Evolutionary conservation across 129 eudicot genomes (phyloP).

Genomic region (Flaveria ramosissima): DNA sequence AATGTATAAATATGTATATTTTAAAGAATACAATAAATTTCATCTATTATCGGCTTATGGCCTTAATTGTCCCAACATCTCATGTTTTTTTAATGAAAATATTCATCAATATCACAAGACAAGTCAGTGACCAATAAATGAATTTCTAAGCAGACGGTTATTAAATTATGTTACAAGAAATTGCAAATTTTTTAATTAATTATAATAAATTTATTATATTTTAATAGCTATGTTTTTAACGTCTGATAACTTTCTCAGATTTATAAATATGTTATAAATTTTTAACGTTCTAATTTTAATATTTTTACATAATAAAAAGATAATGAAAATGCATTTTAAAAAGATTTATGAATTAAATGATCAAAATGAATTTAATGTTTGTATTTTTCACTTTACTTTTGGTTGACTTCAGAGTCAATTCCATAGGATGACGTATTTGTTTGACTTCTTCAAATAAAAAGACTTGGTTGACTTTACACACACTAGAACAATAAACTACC

Average conservation of each 20-base stretch:
- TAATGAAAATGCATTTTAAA: too few relatives aligned
- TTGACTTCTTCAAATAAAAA: background rate
- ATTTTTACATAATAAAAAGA: too few relatives aligned
- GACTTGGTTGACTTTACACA: background rate
- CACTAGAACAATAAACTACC: background rate
- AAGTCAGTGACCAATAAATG: conserved; percentile 14
- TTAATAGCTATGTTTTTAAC: too few relatives aligned
- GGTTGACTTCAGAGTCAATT: background rate
- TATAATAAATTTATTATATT: too few relatives aligned
- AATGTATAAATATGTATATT: background rate
- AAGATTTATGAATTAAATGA: too few relatives aligned
- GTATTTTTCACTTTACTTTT: too few relatives aligned
- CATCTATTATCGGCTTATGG: background rate
- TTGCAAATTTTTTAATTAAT: too few relatives aligned
- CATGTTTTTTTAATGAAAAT: background rate
- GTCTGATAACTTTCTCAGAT: too few relatives aligned
- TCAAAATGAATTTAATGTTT: too few relatives aligned
- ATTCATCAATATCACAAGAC: conserved; percentile 10
- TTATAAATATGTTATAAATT: too few relatives aligned
- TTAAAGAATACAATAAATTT: background rate
- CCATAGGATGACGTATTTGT: background rate
- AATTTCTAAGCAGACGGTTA: background rate
- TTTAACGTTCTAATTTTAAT: too few relatives aligned
- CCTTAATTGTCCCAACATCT: conserved; percentile 10
- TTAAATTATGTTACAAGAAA: background rate